Evolutionary conservation across 2,329 filamentous ascomycete genomes (phyloP), one percentile per base, ranked within the genome.

Genomic region (Keithomyces neogunnii): DNA sequence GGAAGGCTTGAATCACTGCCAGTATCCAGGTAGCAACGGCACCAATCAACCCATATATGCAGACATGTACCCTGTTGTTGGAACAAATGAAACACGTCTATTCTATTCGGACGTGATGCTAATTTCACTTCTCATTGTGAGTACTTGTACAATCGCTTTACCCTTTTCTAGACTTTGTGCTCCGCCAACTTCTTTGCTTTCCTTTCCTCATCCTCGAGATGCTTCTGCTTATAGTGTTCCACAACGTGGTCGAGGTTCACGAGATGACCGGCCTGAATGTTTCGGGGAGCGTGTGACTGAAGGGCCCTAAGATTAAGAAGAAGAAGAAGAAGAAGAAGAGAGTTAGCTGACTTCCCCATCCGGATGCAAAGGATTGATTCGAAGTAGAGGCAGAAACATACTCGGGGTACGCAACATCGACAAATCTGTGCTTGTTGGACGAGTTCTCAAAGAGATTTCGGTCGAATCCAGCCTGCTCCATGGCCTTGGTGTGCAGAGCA

Each of bases 351-450:
- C 19, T 19, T 19, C 19, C 19, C 19, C 19, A 19, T 19, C 19
- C 19, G 19, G 19, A 19, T 19, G 19, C 19, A 19, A 19, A 19
- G 19, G 19, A 19, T 19, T 19, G 19, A 19, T 19, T 19, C 19
- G 19, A 19, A 19, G 19, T 13, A 2, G 39, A 13, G 5, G 5
- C 19, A 5, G 19, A 44, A 44, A 76, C 78, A 55, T 73, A 83
- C 80, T 83, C 80, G 44, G 79, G 79, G 56, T 67, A 80, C 57
- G 73, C 72, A 57, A 82, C 70, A 55, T 82, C 77, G 58, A 78
- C 66, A 57, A 71, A 71, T 56, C 61, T 63, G 63, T 71, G 72
- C 62, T 70, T 71, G 58, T 67, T 62, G 36, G 62, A 65, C 50
- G 65, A 67, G 58, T 75, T 69, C 58, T 72, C 64, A 58, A 82